Conservation (phyloP, 768 basidiomycete species). For the Suillus ampliporus region DNA sequence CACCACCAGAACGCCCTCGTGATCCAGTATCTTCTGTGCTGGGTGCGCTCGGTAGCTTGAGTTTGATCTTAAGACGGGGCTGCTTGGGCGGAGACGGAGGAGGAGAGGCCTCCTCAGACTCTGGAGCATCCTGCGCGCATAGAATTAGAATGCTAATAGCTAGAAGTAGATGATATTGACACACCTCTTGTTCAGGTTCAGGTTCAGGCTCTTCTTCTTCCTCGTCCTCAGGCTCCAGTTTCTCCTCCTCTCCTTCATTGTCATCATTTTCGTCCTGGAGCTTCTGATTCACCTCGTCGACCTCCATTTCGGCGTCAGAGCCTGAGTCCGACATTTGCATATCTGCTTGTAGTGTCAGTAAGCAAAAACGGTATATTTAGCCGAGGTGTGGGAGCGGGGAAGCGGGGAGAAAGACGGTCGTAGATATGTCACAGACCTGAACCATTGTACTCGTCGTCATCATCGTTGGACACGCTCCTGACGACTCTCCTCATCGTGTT, state of each 20-base stretch:
- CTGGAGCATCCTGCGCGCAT: constrained; percentile 32
- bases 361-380: constrained; percentile 1
- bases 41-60: constrained; percentile 54
- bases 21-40: constrained; percentile 38
- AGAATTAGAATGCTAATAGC: constrained; percentile 27
- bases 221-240: constrained; percentile 39
- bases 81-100: constrained; percentile 37
- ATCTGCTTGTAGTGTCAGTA: constrained; percentile 17
- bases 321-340: constrained; percentile 31
- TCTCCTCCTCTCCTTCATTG: constrained; percentile 30
- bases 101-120: constrained; percentile 41
- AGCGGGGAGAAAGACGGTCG: constrained; percentile 5
- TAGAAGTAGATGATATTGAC: constrained; percentile 17
- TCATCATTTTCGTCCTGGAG: constrained; percentile 21
- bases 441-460: constrained; percentile 14
- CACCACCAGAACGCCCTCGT: constrained; percentile 35
- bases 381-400: constrained; percentile 11
- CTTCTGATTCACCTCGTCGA: constrained; percentile 40
- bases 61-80: constrained; percentile 64
- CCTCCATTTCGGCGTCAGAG: constrained; percentile 45
- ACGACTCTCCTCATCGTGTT: constrained; percentile 9
- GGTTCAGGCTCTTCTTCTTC: constrained; percentile 43
- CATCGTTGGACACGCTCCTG: constrained; percentile 18
- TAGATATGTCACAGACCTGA: constrained; percentile 9
- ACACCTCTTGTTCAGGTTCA: constrained; percentile 30